Percentiles rank a stretch among this genome's conserved stretches.
Conservation (phyloP, 257 asterid species). For the Leptodermis oblonga region DNA sequence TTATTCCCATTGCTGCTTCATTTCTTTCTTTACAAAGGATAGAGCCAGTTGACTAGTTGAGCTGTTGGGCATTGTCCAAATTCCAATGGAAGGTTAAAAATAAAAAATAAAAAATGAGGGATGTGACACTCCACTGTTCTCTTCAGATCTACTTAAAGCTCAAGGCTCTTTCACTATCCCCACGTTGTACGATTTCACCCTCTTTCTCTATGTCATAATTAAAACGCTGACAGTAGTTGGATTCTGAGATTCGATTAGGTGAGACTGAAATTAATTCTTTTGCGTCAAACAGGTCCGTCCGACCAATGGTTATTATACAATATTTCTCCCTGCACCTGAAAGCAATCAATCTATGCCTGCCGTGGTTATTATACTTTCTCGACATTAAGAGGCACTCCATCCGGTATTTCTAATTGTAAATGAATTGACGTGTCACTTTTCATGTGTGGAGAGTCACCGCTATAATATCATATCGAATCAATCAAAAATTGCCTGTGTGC, state of each 20-base stretch:
- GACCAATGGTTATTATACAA: neutral
- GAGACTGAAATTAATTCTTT: neutral
- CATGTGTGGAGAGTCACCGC: too few species aligned
- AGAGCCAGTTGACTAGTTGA: neutral
- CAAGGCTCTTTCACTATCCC: constrained; percentile 3
- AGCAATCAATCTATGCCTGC: too few species aligned
- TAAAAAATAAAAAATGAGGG: neutral
- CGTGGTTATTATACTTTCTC: too few species aligned
- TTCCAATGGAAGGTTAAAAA: too few species aligned
- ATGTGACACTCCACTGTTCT: constrained; percentile 5
- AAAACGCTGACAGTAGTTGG: constrained; percentile 7
- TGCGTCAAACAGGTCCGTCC: neutral
- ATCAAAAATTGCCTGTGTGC: too few species aligned
- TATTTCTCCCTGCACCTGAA: too few species aligned
- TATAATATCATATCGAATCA: too few species aligned
- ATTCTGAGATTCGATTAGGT: constrained; percentile 12
- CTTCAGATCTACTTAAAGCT: neutral
- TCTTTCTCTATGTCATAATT: neutral
- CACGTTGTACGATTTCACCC: too few species aligned
- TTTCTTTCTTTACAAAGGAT: neutral
- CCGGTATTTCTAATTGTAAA: too few species aligned
- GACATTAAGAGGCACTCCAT: too few species aligned
- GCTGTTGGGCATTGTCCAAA: constrained; percentile 14
- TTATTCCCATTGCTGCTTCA: neutral
- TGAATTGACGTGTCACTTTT: too few species aligned